Evolutionary conservation across 176 grass and related monocot genomes (phyloP), one percentile per base, ranked within the genome.

Genomic region (Aegilops tauschii): DNA sequence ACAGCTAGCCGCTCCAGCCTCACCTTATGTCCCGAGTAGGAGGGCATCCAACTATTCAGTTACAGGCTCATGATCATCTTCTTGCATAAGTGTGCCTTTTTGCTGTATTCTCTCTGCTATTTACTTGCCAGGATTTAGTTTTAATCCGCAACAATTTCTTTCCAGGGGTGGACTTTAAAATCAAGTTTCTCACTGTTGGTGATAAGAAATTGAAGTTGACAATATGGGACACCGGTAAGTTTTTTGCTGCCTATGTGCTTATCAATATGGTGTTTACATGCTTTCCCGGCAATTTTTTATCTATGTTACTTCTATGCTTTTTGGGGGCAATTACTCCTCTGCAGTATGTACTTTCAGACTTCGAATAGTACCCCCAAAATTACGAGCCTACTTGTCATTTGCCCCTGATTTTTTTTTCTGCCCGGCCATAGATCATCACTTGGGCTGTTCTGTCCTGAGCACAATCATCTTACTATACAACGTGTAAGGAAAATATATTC

Each of bases 211-310:
- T 99, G 64, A 99, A 99, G 85, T 89, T 96, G 8, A 96, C 97
- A 82, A 99, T 99, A 87, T 99, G 97, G 97, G 97, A 99, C 73
- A 99, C 97, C 32, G 97, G 97, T 94, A 82, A 86, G 82, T 64
- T 77, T 5, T 11, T 69, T 13, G 29, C 12, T 66, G 1, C 78
- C 16, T 58, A 12, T 27, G 25, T 37, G 3, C 68, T 67, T 76
- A 16, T 66, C 28, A 40, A 27, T 52, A 45, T 58, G 12, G 18
- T 36, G 16, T 66, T 80, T 23, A 69, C 54, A 59, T 73, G 3
- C 73, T 71, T 5, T 68, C 72, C 18, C 31, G 4, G n/a, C 31
- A 76, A 2, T n/a, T 40, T 28, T 34, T 69, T 42, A 49, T 62
- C 2, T 16, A 11, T 73, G 73, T 76, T 83, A 28, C 8, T 80